Percentiles rank a stretch among this genome's conserved stretches.
Evolutionary conservation across 2,329 filamentous ascomycete genomes (phyloP).

Genomic region (Aspergillus arachidicola): DNA sequence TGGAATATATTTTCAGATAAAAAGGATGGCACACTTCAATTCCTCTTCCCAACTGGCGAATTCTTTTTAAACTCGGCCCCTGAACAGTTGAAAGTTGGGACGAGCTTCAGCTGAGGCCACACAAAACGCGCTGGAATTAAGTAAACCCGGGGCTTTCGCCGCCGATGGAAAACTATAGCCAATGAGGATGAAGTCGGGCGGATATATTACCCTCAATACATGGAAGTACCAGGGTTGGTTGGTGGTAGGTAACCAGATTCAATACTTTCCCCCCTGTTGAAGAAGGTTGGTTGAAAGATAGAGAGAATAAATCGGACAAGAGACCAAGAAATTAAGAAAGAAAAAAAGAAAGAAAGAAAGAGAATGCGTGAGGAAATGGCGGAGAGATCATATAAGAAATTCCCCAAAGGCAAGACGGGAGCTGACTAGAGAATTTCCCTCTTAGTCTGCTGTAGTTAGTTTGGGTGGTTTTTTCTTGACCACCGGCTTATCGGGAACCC

Average conservation of each 20-base stretch:
- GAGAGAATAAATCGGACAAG: neutral
- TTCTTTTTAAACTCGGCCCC: conserved; percentile 7
- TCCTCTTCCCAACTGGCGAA: neutral
- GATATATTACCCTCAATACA: conserved; percentile 3
- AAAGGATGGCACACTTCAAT: neutral
- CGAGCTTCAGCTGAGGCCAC: neutral
- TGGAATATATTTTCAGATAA: neutral
- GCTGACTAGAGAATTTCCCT: neutral
- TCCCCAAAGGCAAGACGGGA: conserved; percentile 7
- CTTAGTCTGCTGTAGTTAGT: neutral
- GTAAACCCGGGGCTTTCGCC: conserved; percentile 8
- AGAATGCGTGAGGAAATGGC: conserved; percentile 15
- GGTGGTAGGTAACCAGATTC: neutral
- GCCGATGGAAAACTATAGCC: neutral
- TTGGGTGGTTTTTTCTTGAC: neutral
- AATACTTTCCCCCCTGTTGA: neutral
- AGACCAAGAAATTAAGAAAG: conserved; percentile 1
- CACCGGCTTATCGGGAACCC: neutral
- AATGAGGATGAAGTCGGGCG: neutral
- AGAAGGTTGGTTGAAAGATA: neutral
- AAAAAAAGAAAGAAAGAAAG: conserved; percentile 10
- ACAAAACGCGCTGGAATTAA: conserved; percentile 9
- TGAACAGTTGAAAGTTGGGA: conserved; percentile 1
- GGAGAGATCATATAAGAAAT: neutral
- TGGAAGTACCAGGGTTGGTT: neutral